Evolutionary conservation across 305 asterid species (phyloP), one percentile per base, ranked within the genome.

Genomic region (Solanum hybrid): DNA sequence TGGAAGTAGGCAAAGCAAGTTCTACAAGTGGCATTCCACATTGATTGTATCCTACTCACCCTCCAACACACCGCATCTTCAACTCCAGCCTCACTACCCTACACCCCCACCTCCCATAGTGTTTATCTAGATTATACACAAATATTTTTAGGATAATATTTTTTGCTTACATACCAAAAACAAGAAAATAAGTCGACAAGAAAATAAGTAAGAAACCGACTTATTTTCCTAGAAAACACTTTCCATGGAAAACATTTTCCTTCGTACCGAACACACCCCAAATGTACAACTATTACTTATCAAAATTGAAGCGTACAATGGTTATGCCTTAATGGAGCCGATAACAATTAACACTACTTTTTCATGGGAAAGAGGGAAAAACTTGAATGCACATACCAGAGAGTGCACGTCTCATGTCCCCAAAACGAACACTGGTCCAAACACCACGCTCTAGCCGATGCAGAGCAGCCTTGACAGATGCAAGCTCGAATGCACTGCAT

Each of bases 391-490:
- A 88, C 92, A 26, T 90, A 94, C 98, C 98, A 91, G 98, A 91
- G 89, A 96, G 92, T 88, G 98, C 98, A 81, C 98, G 96, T 24
- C 98, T 92, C 95, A 96, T 96, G 91, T 96, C 98, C 91, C 98
- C 98, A 93, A 93, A 96, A 80, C 87, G 94, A 80, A 93, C 98
- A 91, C 94, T 96, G 87, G 98, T 96, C 98, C 98, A 96, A 91
- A 96, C 97, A 90, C 98, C 98, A 80, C 98, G 94, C 91, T 94
- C 95, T 91, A 96, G 92, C 92, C 98, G 93, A 91, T 96, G 98
- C 91, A 92, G 94, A 88, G 97, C 95, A 89, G 98, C 98, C 94
- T 96, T 96, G 89, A 96, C 97, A 92, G 98, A 94, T 88, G 98
- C 98, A 91, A 93, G 93, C 87, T 92, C 95, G 76, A 93, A 88